Conservation (phyloP, 2,329 filamentous ascomycete genomes). For the Nemania sp. region DNA sequence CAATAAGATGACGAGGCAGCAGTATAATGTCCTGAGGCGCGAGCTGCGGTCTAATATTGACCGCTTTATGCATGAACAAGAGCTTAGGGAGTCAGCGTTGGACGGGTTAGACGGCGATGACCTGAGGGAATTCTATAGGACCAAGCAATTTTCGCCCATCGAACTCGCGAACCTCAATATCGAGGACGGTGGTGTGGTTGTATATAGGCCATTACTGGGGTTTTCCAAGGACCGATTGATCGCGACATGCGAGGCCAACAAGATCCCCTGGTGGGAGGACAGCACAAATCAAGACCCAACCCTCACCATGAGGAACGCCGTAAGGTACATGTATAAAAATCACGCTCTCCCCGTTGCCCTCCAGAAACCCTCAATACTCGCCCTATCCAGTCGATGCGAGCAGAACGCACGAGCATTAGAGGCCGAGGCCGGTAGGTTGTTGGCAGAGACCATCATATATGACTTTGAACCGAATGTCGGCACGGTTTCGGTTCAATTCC, state of each 20-base stretch:
- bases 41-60: slow-evolving; percentile 46
- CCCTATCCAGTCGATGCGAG: slow-evolving; percentile 67
- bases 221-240: slow-evolving; percentile 81
- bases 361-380: slow-evolving; percentile 71
- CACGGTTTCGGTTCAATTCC: slow-evolving; percentile 61
- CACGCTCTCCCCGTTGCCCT: slow-evolving; percentile 77
- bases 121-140: slow-evolving; percentile 40
- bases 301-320: slow-evolving; percentile 82
- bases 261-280: slow-evolving; percentile 84
- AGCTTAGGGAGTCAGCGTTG: slow-evolving; percentile 32
- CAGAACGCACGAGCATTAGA: slow-evolving; percentile 59
- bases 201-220: slow-evolving; percentile 76
- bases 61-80: slow-evolving; percentile 34
- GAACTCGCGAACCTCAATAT: slow-evolving; percentile 50
- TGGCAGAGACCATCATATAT: slow-evolving; percentile 62
- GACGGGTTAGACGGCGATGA: slow-evolving; percentile 40
- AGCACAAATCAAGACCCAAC: slow-evolving; percentile 82
- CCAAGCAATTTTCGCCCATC: slow-evolving; percentile 31
- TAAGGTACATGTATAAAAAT: slow-evolving; percentile 73
- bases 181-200: slow-evolving; percentile 74
- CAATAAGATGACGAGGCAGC: slow-evolving; percentile 46
- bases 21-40: slow-evolving; percentile 44
- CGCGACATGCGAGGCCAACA: slow-evolving; percentile 76
- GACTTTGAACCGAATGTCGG: slow-evolving; percentile 63
- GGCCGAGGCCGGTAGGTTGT: slow-evolving; percentile 64